These are phyloP conservation scores for Metarhizium robertsii DNA, from an alignment of 2,329 filamentous ascomycete species.

Conservation along the genomic window DNA sequence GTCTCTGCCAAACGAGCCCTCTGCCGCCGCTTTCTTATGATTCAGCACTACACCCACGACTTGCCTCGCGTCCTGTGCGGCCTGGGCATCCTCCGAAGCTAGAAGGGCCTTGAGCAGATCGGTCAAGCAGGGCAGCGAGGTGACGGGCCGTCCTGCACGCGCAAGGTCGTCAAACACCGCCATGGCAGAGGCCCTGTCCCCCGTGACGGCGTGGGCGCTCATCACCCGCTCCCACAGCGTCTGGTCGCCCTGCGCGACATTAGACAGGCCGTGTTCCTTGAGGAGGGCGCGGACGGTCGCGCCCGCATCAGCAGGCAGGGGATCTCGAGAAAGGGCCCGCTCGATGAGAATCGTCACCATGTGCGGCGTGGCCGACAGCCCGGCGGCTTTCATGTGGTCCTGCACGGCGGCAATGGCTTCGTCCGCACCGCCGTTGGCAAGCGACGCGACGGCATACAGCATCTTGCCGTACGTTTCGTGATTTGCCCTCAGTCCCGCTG, in stretches of 20 bases:
- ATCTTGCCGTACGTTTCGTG: constrained; percentile 59
- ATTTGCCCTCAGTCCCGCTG: constrained; percentile 48
- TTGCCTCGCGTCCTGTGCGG: constrained; percentile 18
- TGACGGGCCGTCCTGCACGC: constrained; percentile 27
- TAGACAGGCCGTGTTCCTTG: constrained; percentile 38
- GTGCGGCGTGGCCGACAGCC: constrained; percentile 47
- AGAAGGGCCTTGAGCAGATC: constrained; percentile 30
- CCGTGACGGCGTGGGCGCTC: constrained; percentile 51
- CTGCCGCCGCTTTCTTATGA: constrained; percentile 13
- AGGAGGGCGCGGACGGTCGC: constrained; percentile 49
- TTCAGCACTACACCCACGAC: constrained; percentile 23
- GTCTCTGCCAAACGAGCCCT: constrained; percentile 7
- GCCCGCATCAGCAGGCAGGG: constrained; percentile 43
- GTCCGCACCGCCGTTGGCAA: constrained; percentile 28
- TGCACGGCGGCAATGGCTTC: constrained; percentile 52
- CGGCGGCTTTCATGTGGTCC: constrained; percentile 46
- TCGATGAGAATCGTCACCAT: constrained; percentile 69
- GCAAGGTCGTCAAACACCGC: constrained; percentile 36
- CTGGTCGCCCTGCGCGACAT: constrained; percentile 36
- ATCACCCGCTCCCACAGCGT: constrained; percentile 64
- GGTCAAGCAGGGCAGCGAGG: constrained; percentile 32
- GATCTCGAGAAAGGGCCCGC: constrained; percentile 50
- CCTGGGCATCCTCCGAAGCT: constrained; percentile 13
- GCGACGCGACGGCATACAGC: constrained; percentile 41
- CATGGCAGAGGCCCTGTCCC: constrained; percentile 40